Conservation (phyloP, 1,284 basidiomycete genomes). For the Gymnopus androsaceus region DNA sequence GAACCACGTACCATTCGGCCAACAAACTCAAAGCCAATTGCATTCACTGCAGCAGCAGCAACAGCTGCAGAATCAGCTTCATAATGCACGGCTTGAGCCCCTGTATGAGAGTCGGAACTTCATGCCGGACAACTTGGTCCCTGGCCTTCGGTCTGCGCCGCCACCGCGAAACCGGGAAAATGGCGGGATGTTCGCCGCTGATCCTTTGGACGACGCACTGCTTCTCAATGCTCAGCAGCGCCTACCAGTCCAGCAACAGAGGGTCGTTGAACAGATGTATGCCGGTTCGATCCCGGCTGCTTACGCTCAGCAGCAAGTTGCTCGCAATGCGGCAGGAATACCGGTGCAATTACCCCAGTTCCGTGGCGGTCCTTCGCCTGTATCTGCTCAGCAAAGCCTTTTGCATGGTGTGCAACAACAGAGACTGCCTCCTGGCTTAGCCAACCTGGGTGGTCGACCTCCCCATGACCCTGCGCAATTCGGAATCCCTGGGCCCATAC, state of each 20-base stretch:
- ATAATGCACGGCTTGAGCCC: conserved; percentile 55
- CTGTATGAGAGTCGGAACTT: conserved; percentile 76
- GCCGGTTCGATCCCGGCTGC: conserved; percentile 48
- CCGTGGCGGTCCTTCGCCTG: conserved; percentile 70
- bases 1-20: conserved; percentile 30
- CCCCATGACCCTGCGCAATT: conserved; percentile 77
- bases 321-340: conserved; percentile 54
- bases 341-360: conserved; percentile 64
- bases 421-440: conserved; percentile 76
- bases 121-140: conserved; percentile 81
- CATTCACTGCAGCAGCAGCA: conserved; percentile 44
- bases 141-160: conserved; percentile 68
- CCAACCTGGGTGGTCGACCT: conserved; percentile 78
- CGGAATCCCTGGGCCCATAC: conserved; percentile 50
- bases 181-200: conserved; percentile 50
- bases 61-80: conserved; percentile 38
- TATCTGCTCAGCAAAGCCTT: conserved; percentile 46
- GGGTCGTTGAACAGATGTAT: conserved; percentile 58
- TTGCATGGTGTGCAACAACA: conserved; percentile 50
- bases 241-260: conserved; percentile 44
- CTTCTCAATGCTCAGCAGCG: conserved; percentile 62
- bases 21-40: conserved; percentile 35
- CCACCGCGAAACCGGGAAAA: conserved; percentile 63
- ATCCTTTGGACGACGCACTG: conserved; percentile 61
- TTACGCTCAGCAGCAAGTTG: conserved; percentile 57